These are phyloP conservation scores for Lojkania enalia DNA, from an alignment of 2,329 filamentous ascomycete genomes.

Conservation along the genomic window DNA sequence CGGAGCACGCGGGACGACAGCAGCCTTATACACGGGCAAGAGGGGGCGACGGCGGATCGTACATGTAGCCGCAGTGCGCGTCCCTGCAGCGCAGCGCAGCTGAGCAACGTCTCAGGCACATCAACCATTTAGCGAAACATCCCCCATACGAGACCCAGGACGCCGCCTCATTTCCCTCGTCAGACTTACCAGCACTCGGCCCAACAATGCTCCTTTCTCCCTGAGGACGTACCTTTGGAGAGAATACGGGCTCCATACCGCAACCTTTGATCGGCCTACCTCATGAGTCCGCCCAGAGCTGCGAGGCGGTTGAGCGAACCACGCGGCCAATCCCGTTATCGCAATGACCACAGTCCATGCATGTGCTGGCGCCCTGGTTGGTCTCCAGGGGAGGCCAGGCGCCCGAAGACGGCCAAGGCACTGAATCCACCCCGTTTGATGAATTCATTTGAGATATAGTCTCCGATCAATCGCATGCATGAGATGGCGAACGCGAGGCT, in stretches of 20 bases:
- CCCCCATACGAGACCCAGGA: slow-evolving; percentile 5
- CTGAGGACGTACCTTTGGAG: too few species aligned
- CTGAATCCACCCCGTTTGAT: not conserved
- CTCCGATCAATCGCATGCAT: not conserved
- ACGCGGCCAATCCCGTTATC: not conserved
- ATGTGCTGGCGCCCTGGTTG: not conserved
- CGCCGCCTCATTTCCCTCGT: slow-evolving; percentile 1
- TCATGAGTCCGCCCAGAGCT: not conserved
- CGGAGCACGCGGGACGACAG: slow-evolving; percentile 6
- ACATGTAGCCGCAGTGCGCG: slow-evolving; percentile 9
- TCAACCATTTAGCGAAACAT: slow-evolving; percentile 2
- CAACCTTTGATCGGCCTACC: not conserved
- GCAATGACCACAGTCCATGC: not conserved
- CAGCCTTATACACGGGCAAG: slow-evolving; percentile 4
- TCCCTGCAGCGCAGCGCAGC: not conserved
- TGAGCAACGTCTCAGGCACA: slow-evolving; percentile 2
- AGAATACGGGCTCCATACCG: not conserved
- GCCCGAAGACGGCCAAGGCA: not conserved
- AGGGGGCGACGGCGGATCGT: not conserved
- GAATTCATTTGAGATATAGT: not conserved
- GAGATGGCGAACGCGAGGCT: not conserved
- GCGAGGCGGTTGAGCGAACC: not conserved
- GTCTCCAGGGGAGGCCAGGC: not conserved
- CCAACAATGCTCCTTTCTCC: not conserved
- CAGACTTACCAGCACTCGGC: too few species aligned